Evolutionary conservation across 106 monocot genomes (phyloP).

Genomic region (Acorus calamus): DNA sequence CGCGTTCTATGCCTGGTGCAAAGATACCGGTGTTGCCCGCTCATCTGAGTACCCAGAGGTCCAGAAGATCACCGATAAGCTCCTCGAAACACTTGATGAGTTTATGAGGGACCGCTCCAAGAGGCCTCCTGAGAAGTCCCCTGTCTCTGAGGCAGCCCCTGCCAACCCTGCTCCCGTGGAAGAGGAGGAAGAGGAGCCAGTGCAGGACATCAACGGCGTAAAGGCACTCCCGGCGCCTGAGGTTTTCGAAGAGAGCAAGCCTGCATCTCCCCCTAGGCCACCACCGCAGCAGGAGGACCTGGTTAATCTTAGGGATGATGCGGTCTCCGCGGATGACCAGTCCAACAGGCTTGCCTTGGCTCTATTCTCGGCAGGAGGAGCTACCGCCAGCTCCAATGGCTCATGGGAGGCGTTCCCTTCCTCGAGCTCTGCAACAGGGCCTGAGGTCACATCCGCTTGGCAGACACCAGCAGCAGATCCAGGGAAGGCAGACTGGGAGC

Average conservation of each 20-base stretch:
- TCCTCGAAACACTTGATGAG: constrained; percentile 70
- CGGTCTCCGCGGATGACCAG: constrained; percentile 40
- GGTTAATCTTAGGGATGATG: constrained; percentile 61
- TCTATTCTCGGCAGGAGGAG: constrained; percentile 41
- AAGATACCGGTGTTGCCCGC: constrained; percentile 60
- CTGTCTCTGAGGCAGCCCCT: not conserved
- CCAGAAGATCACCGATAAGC: constrained; percentile 62
- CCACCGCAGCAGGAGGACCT: constrained; percentile 27
- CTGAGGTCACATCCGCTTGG: constrained; percentile 67
- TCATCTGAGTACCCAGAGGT: constrained; percentile 80
- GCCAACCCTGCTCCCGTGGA: not conserved
- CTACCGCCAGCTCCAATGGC: constrained; percentile 7
- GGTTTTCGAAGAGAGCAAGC: constrained; percentile 13
- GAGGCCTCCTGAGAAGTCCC: constrained; percentile 24
- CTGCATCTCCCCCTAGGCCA: not conserved
- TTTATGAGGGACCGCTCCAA: constrained; percentile 61
- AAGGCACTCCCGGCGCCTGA: constrained; percentile 80
- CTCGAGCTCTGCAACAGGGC: not conserved
- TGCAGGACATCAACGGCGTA: constrained; percentile 45
- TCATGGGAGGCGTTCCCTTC: constrained; percentile 55
- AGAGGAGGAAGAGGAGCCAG: constrained; percentile 23
- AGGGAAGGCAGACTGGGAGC: constrained; percentile 77
- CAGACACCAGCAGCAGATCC: constrained; percentile 60
- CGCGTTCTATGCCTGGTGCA: constrained; percentile 70
- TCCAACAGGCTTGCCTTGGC: constrained; percentile 64